Evolutionary conservation across 768 basidiomycete genomes (phyloP).

Genomic region (Xerocomellus amylosporus): DNA sequence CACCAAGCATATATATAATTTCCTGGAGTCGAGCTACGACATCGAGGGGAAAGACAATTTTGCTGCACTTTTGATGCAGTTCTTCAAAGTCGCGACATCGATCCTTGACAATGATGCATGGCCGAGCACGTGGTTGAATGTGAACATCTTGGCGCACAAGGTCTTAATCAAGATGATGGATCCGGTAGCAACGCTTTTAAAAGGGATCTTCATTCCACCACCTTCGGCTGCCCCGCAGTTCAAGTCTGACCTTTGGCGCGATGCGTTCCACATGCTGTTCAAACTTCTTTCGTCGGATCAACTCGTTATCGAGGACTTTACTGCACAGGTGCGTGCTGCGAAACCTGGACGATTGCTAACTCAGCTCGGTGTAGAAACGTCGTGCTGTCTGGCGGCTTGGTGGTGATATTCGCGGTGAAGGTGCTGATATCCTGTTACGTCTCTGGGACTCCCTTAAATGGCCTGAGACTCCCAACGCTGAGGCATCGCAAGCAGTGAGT

Average conservation of each 20-base stretch:
- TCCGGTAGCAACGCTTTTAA: conserved; percentile 72
- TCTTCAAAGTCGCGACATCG: conserved; percentile 78
- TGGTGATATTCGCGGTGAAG: conserved; percentile 92
- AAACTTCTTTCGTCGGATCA: conserved; percentile 87
- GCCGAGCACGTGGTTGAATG: conserved; percentile 87
- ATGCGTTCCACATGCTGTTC: conserved; percentile 77
- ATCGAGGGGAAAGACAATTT: conserved; percentile 88
- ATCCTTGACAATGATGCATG: conserved; percentile 87
- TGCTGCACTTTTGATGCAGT: conserved; percentile 61
- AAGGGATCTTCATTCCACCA: conserved; percentile 75
- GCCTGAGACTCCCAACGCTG: conserved; percentile 54
- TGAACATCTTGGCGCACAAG: conserved; percentile 84
- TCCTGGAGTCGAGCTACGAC: conserved; percentile 76
- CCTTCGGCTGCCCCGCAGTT: conserved; percentile 63
- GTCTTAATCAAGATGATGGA: conserved; percentile 88
- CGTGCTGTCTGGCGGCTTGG: conserved; percentile 95
- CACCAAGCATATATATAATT: conserved; percentile 69
- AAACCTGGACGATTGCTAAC: neutral
- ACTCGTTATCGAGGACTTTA: conserved; percentile 91
- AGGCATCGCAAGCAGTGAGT: conserved; percentile 65
- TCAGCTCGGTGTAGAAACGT: conserved; percentile 61
- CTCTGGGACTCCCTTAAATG: conserved; percentile 87
- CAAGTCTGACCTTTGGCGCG: conserved; percentile 75
- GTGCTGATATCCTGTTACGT: conserved; percentile 70
- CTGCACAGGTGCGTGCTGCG: conserved; percentile 65